These are phyloP conservation scores for Colletotrichum sp. DNA, from an alignment of 2,329 filamentous ascomycete species.

Conservation along the genomic window DNA sequence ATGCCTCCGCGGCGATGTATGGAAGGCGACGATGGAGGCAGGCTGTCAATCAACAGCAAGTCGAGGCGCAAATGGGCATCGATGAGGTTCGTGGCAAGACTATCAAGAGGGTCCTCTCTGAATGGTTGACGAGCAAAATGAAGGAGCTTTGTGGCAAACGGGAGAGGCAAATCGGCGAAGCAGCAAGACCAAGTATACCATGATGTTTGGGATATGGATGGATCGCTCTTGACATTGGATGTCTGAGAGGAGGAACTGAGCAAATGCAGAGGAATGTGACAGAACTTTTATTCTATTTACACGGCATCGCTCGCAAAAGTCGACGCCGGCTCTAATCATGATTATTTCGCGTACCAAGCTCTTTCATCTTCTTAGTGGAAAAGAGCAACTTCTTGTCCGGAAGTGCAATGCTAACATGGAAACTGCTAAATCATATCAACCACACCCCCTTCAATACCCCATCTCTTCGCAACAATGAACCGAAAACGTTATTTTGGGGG, in stretches of 20 bases:
- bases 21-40: too few species aligned
- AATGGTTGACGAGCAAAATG: too few species aligned
- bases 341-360: neutral
- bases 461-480: neutral
- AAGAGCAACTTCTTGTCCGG: neutral
- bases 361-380: neutral
- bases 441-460: neutral
- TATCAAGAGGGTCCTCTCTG: too few species aligned
- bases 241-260: neutral
- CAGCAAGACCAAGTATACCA: too few species aligned
- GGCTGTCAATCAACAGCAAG: too few species aligned
- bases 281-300: slow-evolving; percentile 4
- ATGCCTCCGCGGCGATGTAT: too few species aligned
- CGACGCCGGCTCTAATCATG: neutral
- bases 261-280: neutral
- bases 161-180: too few species aligned
- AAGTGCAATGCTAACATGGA: neutral
- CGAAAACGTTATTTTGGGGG: neutral
- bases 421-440: neutral
- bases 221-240: too few species aligned
- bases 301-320: neutral
- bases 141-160: too few species aligned
- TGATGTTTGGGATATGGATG: too few species aligned
- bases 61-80: too few species aligned
- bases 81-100: too few species aligned